Evolutionary conservation across 192 early-diverging fungal genomes (phyloP).

Genomic region (Backusella mclennaniae): DNA sequence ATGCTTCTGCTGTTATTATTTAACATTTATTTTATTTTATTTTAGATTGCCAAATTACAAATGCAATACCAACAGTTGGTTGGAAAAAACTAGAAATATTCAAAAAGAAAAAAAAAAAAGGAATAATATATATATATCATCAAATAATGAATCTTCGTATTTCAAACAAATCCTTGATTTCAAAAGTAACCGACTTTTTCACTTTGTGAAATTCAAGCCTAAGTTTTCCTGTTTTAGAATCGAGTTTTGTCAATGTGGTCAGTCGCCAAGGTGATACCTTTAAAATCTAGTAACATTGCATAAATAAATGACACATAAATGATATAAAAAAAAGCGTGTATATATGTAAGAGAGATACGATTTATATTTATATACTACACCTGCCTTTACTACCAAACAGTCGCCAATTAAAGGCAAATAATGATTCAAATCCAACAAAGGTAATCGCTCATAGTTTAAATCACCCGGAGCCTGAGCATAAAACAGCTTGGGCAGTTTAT

Average conservation of each 20-base stretch:
- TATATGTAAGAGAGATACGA: background rate
- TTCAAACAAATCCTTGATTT: background rate
- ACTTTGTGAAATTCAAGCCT: slow-evolving; percentile 5
- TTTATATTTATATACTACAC: background rate
- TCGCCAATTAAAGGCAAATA: background rate
- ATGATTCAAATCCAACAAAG: background rate
- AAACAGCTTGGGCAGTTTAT: background rate
- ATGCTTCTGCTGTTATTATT: background rate
- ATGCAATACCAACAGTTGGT: slow-evolving; percentile 30
- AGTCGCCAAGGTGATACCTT: background rate
- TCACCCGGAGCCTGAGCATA: background rate
- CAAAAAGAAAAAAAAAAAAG: background rate
- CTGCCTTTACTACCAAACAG: background rate
- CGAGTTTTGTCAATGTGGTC: background rate
- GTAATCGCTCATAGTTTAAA: background rate
- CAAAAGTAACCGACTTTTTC: background rate
- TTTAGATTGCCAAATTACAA: slow-evolving; percentile 28
- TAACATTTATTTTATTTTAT: background rate
- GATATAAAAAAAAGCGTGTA: background rate
- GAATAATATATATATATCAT: background rate
- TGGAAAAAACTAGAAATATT: slow-evolving; percentile 7
- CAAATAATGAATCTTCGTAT: background rate
- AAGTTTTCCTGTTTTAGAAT: background rate
- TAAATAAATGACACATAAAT: background rate
- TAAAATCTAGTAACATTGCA: background rate